Base-by-base conservation (phyloP, 2,329 filamentous ascomycete genomes). In the Monosporascus sp. region DNA sequence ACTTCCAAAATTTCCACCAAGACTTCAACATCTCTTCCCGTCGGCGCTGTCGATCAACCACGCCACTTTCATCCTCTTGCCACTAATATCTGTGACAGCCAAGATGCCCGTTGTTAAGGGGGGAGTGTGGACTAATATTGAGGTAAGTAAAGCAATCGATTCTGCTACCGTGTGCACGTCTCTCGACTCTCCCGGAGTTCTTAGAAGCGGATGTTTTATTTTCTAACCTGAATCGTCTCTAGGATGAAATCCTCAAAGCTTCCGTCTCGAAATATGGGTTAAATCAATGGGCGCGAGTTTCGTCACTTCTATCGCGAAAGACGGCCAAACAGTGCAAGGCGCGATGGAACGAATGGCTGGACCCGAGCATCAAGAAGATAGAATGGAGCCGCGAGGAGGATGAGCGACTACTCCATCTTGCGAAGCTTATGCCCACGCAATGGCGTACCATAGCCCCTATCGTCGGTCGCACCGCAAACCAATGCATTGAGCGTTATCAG, bases 371-470 rank as follows among this genome's bases (percentile, higher is more conserved):
- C 77, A 90, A 93, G 68, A 99, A 99, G 79, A 94, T 96, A 64
- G 94, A 99, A 76, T 99, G 94, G 93, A 96, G 91, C 69, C 90
- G 94, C 68, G 94, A 99, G 73, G 94, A 99, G 71, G 94, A 99
- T 71, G 94, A 99, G 78, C 97, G 96, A 76, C 81, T 99, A 56
- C 75, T 99, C 65, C 94, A 97, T 68, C 81, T 99, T 66, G 94
- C 94, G 57, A 99, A 97, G 81, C 80, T 99, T 75, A 96, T 99
- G 87, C 94, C 94, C 53, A 97, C 93, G 27, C 94, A 99, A 82
- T 99, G 94, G 94, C 88, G 94, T 66, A 97, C 94, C 48, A 97
- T 99, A 67, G 93, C 94, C 54, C 92, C 94, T 52, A 93, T 97
- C 62, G 92, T 99, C 64, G 94, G 94, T 61, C 85, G 94, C 66